phyloP scores from a whole-genome alignment of 2,329 filamentous ascomycete species.

The Cladosporium sp. region DNA sequence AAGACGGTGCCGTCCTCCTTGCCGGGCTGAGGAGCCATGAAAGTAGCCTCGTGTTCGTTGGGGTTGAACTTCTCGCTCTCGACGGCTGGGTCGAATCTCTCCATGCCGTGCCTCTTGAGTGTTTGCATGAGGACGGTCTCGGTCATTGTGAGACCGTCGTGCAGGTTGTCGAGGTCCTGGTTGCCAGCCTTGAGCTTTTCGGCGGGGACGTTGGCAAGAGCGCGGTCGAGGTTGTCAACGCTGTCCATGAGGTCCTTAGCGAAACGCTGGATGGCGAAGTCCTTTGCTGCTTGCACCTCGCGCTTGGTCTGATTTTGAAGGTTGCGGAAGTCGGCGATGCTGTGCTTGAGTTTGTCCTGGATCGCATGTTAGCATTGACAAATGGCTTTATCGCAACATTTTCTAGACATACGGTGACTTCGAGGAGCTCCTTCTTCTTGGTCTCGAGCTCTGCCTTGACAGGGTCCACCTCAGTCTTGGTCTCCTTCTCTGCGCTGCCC shows the following conservation, averaged over 20 bases:
- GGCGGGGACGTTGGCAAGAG: slow-evolving; percentile 70
- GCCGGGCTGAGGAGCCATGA: slow-evolving; percentile 80
- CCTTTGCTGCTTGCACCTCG: slow-evolving; percentile 79
- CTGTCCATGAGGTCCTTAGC: slow-evolving; percentile 91
- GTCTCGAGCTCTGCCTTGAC: slow-evolving; percentile 65
- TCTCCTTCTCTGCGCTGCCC: slow-evolving; percentile 22
- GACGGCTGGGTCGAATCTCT: slow-evolving; percentile 72
- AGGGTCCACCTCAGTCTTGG: slow-evolving; percentile 43
- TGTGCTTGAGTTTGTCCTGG: slow-evolving; percentile 91
- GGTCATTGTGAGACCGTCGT: slow-evolving; percentile 93
- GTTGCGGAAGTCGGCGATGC: slow-evolving; percentile 95
- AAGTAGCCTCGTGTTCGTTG: slow-evolving; percentile 93
- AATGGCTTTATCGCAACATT: neutral
- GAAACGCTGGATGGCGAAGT: slow-evolving; percentile 93
- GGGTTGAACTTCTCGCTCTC: slow-evolving; percentile 86
- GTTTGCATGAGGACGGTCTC: slow-evolving; percentile 82
- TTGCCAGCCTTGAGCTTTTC: slow-evolving; percentile 64
- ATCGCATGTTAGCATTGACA: slow-evolving; percentile 8
- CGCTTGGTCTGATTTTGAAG: slow-evolving; percentile 91
- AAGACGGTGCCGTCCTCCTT: slow-evolving; percentile 91
- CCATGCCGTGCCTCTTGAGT: slow-evolving; percentile 88
- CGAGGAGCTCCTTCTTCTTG: slow-evolving; percentile 68
- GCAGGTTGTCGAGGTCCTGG: slow-evolving; percentile 73
- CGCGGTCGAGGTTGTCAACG: slow-evolving; percentile 96
- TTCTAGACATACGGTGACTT: slow-evolving; percentile 71